Evolutionary conservation across 208 protist genomes (phyloP).

Genomic region (Naegleria lovaniensis): DNA sequence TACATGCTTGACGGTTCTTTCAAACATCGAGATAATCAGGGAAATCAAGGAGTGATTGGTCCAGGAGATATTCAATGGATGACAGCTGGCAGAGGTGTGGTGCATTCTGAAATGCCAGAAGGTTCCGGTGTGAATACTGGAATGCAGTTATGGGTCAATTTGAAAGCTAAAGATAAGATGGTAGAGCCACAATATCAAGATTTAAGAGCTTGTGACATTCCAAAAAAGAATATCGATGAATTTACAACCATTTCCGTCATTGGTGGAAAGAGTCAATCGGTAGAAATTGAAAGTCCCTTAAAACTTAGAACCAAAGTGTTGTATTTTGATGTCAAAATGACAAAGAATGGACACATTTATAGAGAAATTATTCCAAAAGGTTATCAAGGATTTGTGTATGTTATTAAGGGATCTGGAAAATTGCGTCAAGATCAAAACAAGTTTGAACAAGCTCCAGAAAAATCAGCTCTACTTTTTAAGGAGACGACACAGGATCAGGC

Average conservation of each 20-base stretch:
- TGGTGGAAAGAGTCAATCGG: neutral
- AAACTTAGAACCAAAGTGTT: neutral
- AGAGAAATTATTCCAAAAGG: slow-evolving; percentile 44
- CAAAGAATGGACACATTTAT: neutral
- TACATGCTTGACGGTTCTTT: neutral
- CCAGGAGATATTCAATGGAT: slow-evolving; percentile 36
- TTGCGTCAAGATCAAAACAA: neutral
- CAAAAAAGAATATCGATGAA: neutral
- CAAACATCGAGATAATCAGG: slow-evolving; percentile 30
- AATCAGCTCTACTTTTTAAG: neutral
- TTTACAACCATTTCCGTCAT: neutral
- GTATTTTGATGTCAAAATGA: neutral
- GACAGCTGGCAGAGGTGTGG: slow-evolving; percentile 27
- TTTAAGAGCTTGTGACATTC: neutral
- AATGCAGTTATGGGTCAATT: slow-evolving; percentile 38
- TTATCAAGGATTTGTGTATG: slow-evolving; percentile 26
- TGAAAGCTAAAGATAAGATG: slow-evolving; percentile 30
- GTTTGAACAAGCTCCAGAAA: neutral
- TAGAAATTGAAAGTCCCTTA: neutral
- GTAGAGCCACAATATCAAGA: slow-evolving; percentile 28
- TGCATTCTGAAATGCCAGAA: slow-evolving; percentile 35
- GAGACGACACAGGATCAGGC: neutral
- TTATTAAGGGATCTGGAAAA: slow-evolving; percentile 1
- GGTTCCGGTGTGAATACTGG: slow-evolving; percentile 38
- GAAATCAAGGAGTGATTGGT: slow-evolving; percentile 27